Base-by-base conservation (phyloP, 441 rosid species). In the Euphorbia schlechtendalii region DNA sequence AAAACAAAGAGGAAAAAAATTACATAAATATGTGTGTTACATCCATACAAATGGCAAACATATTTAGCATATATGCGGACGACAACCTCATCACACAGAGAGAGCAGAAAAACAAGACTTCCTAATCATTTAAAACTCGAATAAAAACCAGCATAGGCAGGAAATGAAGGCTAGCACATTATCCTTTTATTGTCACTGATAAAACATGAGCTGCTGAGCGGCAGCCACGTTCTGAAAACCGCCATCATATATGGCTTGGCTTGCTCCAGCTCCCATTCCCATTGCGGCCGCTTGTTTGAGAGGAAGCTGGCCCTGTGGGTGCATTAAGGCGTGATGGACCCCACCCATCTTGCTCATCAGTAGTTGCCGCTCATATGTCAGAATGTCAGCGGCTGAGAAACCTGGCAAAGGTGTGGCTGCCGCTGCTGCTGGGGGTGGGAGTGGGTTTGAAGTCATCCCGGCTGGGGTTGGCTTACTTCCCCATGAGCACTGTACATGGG, bases 151-250 rank as follows among this genome's bases (percentile, higher is more conserved):
- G 82, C 73, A 74, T 65, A 68, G 57, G 78, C 78, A 79, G 74
- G 70, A 69, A 72, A 58, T 57, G 67, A 70, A 60, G 75, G 68
- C 56, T 75, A 71, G 53, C 64, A 70, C 3, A 54, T 77, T 77
- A 78, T 46, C 56, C 48, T 30, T 38, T 68, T 67, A 60, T 56
- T 63, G 51, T 81, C 64, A 90, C 95, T 89, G 96, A 74, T 89
- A 91, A 80, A 89, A 94, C 98, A 91, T 87, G 66, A 92, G 87
- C 71, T 92, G 96, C 81, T 89, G 98, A 52, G 92, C 94, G 0
- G 92, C 87, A 3, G 93, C 92, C 60, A 86, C 81, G 32, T 78
- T 94, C 80, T 84, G 98, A 76, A 86, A 91, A 56, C 99, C 98
- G n/a, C 88, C 88, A 27, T 91, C 98, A 15, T 91, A 87, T 69